Percentiles rank a stretch among this genome's conserved stretches.
Evolutionary conservation across 305 asterid genomes (phyloP).

Genomic region (Coffea humblotiana): DNA sequence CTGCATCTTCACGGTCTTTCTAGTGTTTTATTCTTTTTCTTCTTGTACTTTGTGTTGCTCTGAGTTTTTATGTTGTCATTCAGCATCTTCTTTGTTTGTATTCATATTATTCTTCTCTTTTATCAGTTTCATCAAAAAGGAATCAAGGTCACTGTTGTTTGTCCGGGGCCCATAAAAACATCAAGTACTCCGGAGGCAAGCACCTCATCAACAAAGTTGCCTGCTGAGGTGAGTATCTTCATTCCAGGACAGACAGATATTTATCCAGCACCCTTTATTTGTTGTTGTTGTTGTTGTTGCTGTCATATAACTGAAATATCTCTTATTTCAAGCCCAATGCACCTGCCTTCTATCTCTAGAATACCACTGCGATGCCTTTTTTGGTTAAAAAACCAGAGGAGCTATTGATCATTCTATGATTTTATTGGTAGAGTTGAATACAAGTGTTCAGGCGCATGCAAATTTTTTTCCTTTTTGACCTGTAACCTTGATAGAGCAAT

Average conservation of each 20-base stretch:
- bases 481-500: not conserved
- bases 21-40: not conserved
- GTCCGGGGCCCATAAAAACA: constrained; percentile 91
- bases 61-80: constrained; percentile 2
- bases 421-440: not conserved
- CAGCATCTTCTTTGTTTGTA: not conserved
- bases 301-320: not conserved
- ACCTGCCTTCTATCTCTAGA: not conserved
- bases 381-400: not conserved
- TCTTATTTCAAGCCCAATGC: not conserved
- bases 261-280: not conserved
- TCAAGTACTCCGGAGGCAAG: constrained; percentile 51
- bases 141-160: constrained; percentile 87
- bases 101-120: constrained; percentile 12
- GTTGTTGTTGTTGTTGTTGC: too few relatives aligned
- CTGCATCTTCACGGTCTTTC: not conserved
- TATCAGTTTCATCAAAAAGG: constrained; percentile 77
- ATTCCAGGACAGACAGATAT: not conserved
- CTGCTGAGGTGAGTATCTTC: constrained; percentile 48
- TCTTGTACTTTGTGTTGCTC: not conserved
- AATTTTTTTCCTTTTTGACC: not conserved
- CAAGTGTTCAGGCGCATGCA: not conserved
- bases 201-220: constrained; percentile 40
- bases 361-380: not conserved
- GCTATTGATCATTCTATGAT: not conserved